Conservation (phyloP, 352 stramenopile species). For the Globisporangium iwayamae region DNA sequence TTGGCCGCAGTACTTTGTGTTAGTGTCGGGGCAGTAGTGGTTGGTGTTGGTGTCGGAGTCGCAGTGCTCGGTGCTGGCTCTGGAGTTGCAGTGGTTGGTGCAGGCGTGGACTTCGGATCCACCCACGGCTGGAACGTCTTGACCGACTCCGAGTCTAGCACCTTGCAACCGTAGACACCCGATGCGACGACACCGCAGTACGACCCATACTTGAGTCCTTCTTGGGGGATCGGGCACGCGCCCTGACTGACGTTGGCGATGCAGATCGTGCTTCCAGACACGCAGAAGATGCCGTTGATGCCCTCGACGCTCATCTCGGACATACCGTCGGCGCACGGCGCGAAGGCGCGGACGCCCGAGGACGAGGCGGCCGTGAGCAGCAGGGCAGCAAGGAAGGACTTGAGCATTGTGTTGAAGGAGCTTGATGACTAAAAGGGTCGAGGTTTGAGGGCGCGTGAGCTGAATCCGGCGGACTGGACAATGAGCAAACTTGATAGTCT, state of each 20-base stretch:
- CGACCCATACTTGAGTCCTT: background rate
- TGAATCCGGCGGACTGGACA: constrained; percentile 4
- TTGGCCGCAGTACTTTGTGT: constrained; percentile 31
- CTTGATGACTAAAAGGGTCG: background rate
- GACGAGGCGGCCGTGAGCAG: background rate
- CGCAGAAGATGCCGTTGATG: constrained; percentile 22
- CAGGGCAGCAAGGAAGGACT: background rate
- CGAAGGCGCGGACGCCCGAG: background rate
- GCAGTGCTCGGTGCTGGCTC: background rate
- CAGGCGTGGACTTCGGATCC: background rate
- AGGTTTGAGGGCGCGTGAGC: background rate
- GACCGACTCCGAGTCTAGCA: background rate
- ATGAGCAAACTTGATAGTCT: background rate
- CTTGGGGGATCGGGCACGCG: constrained; percentile 20
- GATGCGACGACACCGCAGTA: constrained; percentile 13
- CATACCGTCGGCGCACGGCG: background rate
- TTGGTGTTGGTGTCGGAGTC: background rate
- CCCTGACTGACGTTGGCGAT: constrained; percentile 12
- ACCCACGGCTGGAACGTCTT: constrained; percentile 4
- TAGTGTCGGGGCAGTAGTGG: background rate
- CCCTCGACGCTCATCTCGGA: constrained; percentile 19
- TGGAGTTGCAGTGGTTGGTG: background rate
- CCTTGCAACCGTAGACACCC: constrained; percentile 14
- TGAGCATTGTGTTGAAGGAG: background rate
- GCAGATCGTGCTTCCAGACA: constrained; percentile 19